phyloP scores from a whole-genome alignment of 768 basidiomycete genomes.

The Termitomyces sp. region DNA sequence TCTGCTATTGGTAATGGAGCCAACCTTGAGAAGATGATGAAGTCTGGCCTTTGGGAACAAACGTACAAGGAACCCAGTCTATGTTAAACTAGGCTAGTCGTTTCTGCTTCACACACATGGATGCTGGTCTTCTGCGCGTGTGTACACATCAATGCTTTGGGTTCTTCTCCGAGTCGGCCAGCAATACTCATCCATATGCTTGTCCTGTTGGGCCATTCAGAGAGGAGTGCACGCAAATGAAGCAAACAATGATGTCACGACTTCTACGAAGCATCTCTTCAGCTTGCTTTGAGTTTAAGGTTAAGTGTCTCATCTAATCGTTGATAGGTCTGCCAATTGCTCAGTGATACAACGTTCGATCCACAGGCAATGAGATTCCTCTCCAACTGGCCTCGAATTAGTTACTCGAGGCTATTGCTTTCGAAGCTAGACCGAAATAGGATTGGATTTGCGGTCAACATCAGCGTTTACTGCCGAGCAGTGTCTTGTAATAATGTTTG shows the following conservation, averaged over 20 bases:
- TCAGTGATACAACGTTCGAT: neutral
- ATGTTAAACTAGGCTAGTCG: neutral
- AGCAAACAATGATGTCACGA: neutral
- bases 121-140: neutral
- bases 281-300: neutral
- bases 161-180: neutral
- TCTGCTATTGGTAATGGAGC: neutral
- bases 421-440: neutral
- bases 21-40: neutral
- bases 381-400: neutral
- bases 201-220: neutral
- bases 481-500: no score
- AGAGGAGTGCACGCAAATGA: neutral
- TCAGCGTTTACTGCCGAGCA: neutral
- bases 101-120: neutral
- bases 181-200: neutral
- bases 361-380: neutral
- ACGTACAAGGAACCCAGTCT: neutral
- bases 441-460: neutral
- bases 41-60: neutral
- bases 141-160: neutral
- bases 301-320: neutral
- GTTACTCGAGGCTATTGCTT: neutral
- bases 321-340: neutral
- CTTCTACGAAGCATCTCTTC: neutral